Base-by-base conservation (phyloP, 2,329 filamentous ascomycete species). In the Colletotrichum neosansevieriae region DNA sequence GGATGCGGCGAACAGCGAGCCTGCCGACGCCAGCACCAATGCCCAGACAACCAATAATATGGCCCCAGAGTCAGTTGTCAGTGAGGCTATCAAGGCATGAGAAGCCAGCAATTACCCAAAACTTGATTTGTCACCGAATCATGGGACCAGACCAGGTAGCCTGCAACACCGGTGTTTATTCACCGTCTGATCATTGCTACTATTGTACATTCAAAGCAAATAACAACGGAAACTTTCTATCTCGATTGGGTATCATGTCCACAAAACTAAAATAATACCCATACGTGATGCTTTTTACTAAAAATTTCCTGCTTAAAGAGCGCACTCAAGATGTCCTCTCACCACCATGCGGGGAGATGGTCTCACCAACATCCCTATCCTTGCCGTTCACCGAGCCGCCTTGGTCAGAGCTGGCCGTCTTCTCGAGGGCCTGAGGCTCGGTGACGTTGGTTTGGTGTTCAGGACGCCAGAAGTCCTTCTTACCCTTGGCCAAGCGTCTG, bases 391-490 rank as follows among this genome's bases (percentile, higher is more conserved):
- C 36, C 6, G 63, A 71, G 19, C 58, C 70, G 10, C 68, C 63
- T 34, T 60, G 70, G 19, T 71, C 70, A 19, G 63, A 71, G 58
- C 70, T 71, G n/a, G 45, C 45, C 2, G 63, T 70, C 57, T 67
- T 75, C 68, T 75, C 75, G 34, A 71, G 49, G 13, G 70, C 69
- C 49, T 63, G 58, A 13, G 65, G 54, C 44, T 71, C 63, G 36
- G 17, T 34, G 19, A 69, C 40, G 11, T 44, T 72, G 61, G 74
- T 73, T 36, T 71, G 53, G 29, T 78, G 73, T 24, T 82, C 77
- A 7, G 79, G 77, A 42, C 83, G 83, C 92, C 92, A 94, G 76
- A 94, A 94, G 73, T 91, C 86, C 80, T 86, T 91, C 83, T 93
- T 92, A 32, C 93, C 93, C 42, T 80, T 80, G 0, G 79, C 76